Base-by-base conservation (phyloP, 306 rosid genomes). In the Malus orientalis region DNA sequence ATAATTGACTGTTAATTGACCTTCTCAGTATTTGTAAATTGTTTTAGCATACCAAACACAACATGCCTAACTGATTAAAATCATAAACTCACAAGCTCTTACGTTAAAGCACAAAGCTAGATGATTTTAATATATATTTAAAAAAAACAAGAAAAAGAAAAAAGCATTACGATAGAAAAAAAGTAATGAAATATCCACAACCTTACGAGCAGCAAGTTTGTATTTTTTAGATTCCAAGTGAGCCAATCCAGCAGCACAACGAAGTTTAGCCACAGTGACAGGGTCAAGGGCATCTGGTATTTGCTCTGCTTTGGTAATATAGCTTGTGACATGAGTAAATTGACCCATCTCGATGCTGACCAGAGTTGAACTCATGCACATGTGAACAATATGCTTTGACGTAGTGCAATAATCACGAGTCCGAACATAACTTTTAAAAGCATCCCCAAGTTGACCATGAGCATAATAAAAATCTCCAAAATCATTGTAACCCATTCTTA, bases 311-410 rank as follows among this genome's bases (percentile, higher is more conserved):
- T 91, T 96, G 84, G 85, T 84, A 22, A 91, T 97, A 78, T 96
- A 91, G 90, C 96, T 96, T 38, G 94, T 78, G 58, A 89, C 97
- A 79, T 96, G 99, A 77, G 98, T 75, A 84, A 96, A 93, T 79
- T 96, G 99, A 79, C 99, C 98, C 97, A 91, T 91, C 89, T 96
- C 99, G 71, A 96, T 96, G 89, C 98, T 91, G 85, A 96, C 99
- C 69, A 96, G 85, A 86, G 93, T 96, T 8, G 93, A 89, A 83
- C 90, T 93, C 96, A 88, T 79, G 70, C 98, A 96, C 99, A 96
- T 96, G 79, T 96, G 98, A 85, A 93, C 83, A 20, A 96, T 89
- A 77, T 96, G 99, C 82, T 93, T 96, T 62, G 98, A 82, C 33
- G 97, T 96, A 15, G 94, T 96, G 84, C 99, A 96, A 80, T 96